A percentile compares a stretch with the other conserved stretches of the same genome.
These are phyloP conservation scores for Aspergillus brunneoviolaceus DNA, from an alignment of 2,329 filamentous ascomycete genomes.

Conservation along the genomic window DNA sequence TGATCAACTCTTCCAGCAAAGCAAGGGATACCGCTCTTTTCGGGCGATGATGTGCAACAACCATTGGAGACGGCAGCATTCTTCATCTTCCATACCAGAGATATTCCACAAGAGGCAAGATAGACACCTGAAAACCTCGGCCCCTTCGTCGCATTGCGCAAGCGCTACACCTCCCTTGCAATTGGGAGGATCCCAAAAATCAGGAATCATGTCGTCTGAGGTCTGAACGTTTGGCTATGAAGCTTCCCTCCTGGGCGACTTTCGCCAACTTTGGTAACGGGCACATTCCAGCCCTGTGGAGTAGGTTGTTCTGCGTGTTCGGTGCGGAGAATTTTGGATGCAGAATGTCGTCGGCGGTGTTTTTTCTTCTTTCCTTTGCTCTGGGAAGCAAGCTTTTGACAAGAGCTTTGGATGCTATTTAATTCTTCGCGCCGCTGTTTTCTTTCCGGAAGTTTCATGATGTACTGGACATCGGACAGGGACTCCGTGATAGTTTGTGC, in stretches of 20 bases:
- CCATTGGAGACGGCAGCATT: slow-evolving; percentile 1
- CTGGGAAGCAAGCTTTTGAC: neutral
- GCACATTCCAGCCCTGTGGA: slow-evolving; percentile 6
- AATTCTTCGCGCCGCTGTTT: neutral
- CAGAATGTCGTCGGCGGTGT: slow-evolving; percentile 3
- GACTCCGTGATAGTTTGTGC: neutral
- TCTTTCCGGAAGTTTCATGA: neutral
- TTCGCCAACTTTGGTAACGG: neutral
- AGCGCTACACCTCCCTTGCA: slow-evolving; percentile 4
- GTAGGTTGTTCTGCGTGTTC: neutral
- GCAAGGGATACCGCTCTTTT: slow-evolving; percentile 8
- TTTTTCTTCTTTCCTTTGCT: neutral
- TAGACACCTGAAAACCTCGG: slow-evolving; percentile 1
- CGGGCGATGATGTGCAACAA: neutral
- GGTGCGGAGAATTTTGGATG: slow-evolving; percentile 3
- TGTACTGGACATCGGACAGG: neutral
- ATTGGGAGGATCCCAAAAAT: neutral
- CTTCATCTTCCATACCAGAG: slow-evolving; percentile 5
- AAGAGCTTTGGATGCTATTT: neutral
- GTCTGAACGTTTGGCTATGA: neutral
- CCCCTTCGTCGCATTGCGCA: slow-evolving; percentile 3
- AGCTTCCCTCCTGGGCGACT: neutral
- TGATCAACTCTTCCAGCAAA: neutral
- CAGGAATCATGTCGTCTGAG: neutral
- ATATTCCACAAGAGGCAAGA: slow-evolving; percentile 4